Percentiles rank a stretch among this genome's conserved stretches.
Evolutionary conservation across 1,139 yeast genomes (phyloP).

Genomic region (Protomyces lactucae-debilis): DNA sequence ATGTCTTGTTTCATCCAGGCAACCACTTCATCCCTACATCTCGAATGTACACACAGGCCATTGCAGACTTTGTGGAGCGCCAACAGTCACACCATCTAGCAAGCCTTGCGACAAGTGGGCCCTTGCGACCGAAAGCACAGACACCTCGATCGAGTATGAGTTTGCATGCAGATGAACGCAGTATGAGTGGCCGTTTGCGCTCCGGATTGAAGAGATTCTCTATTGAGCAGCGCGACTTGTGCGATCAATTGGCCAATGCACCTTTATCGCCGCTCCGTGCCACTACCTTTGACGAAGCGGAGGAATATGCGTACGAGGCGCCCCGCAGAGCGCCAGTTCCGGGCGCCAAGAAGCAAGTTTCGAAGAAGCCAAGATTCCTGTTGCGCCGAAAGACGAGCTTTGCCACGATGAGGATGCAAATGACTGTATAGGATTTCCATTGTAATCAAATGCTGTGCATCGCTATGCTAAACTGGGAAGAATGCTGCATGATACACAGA

Average conservation of each 20-base stretch:
- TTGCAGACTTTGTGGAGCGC: slow-evolving; percentile 6
- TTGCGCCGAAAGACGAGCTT: neutral
- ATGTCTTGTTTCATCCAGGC: slow-evolving; percentile 65
- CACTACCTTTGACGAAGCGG: neutral
- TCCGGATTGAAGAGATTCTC: neutral
- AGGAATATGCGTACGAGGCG: neutral
- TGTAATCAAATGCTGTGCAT: neutral
- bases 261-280: neutral
- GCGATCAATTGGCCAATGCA: neutral
- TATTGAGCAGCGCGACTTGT: neutral
- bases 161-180: neutral
- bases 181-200: neutral
- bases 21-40: slow-evolving; percentile 71
- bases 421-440: neutral
- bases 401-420: neutral
- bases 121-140: neutral
- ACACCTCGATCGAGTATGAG: neutral
- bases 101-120: neutral
- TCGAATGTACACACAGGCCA: slow-evolving; percentile 11
- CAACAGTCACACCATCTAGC: neutral
- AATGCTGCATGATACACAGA: neutral
- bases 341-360: neutral
- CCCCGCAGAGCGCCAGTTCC: neutral
- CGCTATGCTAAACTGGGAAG: neutral
- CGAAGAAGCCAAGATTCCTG: neutral